phyloP scores from a whole-genome alignment of 495 filamentous ascomycete genomes.

The Tetracladium marchalianum region DNA sequence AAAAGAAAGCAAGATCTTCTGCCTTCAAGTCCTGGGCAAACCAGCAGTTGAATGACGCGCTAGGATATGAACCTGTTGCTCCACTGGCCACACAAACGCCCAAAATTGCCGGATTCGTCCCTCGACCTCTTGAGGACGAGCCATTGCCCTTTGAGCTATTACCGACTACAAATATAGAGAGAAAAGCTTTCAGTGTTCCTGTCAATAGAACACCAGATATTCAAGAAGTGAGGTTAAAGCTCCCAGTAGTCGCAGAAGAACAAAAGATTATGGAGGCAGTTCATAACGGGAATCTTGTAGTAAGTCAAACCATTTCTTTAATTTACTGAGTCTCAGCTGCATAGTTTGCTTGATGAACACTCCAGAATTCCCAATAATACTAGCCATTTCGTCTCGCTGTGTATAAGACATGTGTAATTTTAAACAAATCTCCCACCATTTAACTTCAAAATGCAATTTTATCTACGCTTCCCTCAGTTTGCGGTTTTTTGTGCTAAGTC shows the following conservation, averaged over 20 bases:
- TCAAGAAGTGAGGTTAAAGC: conserved; percentile 62
- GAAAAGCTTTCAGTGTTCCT: conserved; percentile 67
- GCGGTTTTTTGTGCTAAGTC: too few species aligned
- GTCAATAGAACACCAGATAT: conserved; percentile 65
- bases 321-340: too few species aligned
- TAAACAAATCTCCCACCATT: too few species aligned
- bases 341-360: too few species aligned
- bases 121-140: conserved; percentile 57
- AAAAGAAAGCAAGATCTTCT: conserved; percentile 36
- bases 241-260: conserved; percentile 90
- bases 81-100: conserved; percentile 30
- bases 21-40: conserved; percentile 96
- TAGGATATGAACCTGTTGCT: conserved; percentile 34
- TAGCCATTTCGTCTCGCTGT: too few species aligned
- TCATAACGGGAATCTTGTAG: conserved; percentile 69
- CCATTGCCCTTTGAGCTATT: conserved; percentile 67
- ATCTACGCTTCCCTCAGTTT: too few species aligned
- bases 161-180: conserved; percentile 46
- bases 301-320: too few species aligned
- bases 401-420: too few species aligned
- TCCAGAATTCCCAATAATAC: too few species aligned
- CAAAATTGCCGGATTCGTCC: conserved; percentile 41
- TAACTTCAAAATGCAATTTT: too few species aligned
- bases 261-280: conserved; percentile 98
- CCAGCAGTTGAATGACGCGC: conserved; percentile 69